Percentiles rank a stretch among this genome's conserved stretches.
Conservation (phyloP, 2,329 filamentous ascomycete species). For the Colletotrichum graminicola region DNA sequence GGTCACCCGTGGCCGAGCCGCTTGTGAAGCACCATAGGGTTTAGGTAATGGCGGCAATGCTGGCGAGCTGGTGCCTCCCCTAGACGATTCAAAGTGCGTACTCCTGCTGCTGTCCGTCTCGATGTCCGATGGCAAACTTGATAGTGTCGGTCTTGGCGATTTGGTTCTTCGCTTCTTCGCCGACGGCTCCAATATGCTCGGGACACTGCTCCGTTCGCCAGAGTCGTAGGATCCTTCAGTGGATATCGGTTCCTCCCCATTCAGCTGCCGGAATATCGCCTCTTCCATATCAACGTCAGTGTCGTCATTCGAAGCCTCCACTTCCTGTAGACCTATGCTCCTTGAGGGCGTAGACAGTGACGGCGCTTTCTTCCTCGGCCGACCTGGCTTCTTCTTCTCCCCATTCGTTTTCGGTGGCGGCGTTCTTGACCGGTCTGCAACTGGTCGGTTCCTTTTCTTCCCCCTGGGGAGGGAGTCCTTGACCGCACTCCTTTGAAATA, state of each 20-base stretch:
- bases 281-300: conserved; percentile 45
- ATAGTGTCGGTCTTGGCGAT: conserved; percentile 11
- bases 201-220: background rate
- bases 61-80: conserved; percentile 30
- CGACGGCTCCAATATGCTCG: conserved; percentile 5
- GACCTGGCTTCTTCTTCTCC: conserved; percentile 41
- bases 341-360: conserved; percentile 55
- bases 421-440: background rate
- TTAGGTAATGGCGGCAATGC: conserved; percentile 24
- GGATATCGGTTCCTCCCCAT: conserved; percentile 6
- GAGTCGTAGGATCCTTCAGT: conserved; percentile 23
- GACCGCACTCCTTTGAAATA: conserved; percentile 10
- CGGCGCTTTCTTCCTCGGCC: conserved; percentile 46
- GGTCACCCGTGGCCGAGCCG: background rate
- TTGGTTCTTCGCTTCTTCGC: conserved; percentile 32
- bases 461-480: background rate
- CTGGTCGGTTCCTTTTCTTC: conserved; percentile 6
- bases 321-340: conserved; percentile 46
- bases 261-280: conserved; percentile 33
- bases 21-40: background rate
- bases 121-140: background rate
- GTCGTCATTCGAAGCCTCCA: conserved; percentile 45
- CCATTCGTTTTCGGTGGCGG: conserved; percentile 42
- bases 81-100: conserved; percentile 27
- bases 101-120: conserved; percentile 31